phyloP scores from a whole-genome alignment of 495 filamentous ascomycete species.

The Daldinia concentrica region DNA sequence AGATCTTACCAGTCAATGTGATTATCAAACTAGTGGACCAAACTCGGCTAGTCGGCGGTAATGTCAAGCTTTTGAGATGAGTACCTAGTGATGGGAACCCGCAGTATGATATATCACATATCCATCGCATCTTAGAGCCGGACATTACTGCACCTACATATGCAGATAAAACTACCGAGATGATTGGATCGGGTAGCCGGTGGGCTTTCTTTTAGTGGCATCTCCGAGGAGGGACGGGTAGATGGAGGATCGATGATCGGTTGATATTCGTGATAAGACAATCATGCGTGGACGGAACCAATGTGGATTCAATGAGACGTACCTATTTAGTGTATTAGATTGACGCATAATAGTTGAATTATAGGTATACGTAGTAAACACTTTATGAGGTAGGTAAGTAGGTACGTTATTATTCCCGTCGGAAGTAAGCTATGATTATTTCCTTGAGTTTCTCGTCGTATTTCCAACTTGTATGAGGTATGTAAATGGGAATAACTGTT shows the following conservation, averaged over 20 bases:
- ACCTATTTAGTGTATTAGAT: neutral
- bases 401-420: neutral
- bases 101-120: conserved; percentile 32
- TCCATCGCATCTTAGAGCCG: conserved; percentile 12
- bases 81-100: neutral
- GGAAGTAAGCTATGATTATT: neutral
- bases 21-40: neutral
- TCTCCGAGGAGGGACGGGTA: conserved; percentile 24
- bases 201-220: conserved; percentile 14
- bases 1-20: neutral
- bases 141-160: conserved; percentile 14
- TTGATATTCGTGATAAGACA: neutral
- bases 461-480: no score
- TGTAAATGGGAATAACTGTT: neutral
- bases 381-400: neutral
- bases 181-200: conserved; percentile 25
- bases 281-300: neutral
- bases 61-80: conserved; percentile 5
- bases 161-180: conserved; percentile 13
- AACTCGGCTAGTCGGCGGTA: conserved; percentile 16
- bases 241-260: neutral
- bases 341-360: neutral
- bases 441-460: neutral
- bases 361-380: neutral
- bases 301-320: neutral